A percentile compares a stretch with the other conserved stretches of the same genome.
phyloP scores from a whole-genome alignment of 1,284 basidiomycete genomes.

The Coniferiporia weirii region DNA sequence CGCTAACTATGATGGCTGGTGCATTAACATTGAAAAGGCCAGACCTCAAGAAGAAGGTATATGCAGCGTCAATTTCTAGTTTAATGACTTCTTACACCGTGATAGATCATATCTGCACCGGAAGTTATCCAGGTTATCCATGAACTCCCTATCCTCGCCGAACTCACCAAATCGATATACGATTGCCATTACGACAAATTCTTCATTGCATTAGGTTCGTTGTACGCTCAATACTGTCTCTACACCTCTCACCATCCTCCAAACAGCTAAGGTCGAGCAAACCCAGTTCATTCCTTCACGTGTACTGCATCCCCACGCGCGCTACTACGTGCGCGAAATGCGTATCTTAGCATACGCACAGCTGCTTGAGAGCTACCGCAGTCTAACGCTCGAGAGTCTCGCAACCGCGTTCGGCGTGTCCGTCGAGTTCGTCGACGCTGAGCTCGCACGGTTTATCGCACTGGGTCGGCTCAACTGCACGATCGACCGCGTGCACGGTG shows the following conservation, averaged over 20 bases:
- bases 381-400: slow-evolving; percentile 86
- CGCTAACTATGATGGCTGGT: slow-evolving; percentile 78
- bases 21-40: slow-evolving; percentile 77
- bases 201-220: slow-evolving; percentile 79
- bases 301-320: slow-evolving; percentile 79
- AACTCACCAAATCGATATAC: slow-evolving; percentile 75
- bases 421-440: slow-evolving; percentile 83
- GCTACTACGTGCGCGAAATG: slow-evolving; percentile 95
- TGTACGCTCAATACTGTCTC: slow-evolving; percentile 6
- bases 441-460: slow-evolving; percentile 91
- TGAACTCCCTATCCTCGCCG: slow-evolving; percentile 64
- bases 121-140: slow-evolving; percentile 72
- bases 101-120: slow-evolving; percentile 58
- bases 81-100: neutral
- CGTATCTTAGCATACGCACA: slow-evolving; percentile 93
- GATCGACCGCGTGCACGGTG: slow-evolving; percentile 91
- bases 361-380: slow-evolving; percentile 87
- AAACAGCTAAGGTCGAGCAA: slow-evolving; percentile 80
- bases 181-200: slow-evolving; percentile 94
- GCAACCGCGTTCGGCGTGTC: slow-evolving; percentile 88
- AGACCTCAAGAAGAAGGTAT: slow-evolving; percentile 89
- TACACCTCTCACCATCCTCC: slow-evolving; percentile 8
- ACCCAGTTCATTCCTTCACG: slow-evolving; percentile 83
- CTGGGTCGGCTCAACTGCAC: slow-evolving; percentile 84
- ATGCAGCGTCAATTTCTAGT: neutral